These are phyloP conservation scores for Laburnicola sp. DNA, from an alignment of 2,329 filamentous ascomycete species.

Conservation along the genomic window DNA sequence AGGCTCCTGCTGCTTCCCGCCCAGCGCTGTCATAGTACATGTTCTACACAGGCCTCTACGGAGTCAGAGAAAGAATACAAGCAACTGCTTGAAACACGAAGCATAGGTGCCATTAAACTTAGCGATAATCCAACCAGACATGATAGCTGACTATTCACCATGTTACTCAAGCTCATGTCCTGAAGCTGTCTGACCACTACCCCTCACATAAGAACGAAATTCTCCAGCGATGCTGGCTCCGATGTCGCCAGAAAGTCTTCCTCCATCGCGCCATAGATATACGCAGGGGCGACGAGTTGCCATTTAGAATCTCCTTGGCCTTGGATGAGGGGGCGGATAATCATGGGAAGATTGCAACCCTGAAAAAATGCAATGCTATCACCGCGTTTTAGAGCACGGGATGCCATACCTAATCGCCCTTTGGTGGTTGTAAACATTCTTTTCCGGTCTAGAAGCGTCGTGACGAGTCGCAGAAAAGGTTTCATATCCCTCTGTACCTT, in stretches of 20 bases:
- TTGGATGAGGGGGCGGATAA: not conserved
- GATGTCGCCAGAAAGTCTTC: not conserved
- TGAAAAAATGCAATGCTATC: slow-evolving; percentile 3
- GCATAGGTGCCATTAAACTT: too few relatives aligned
- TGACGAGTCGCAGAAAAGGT: not conserved
- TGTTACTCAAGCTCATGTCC: too few relatives aligned
- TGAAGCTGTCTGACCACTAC: too few relatives aligned
- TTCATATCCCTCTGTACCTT: not conserved
- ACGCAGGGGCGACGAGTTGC: slow-evolving; percentile 5
- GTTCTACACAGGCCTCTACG: too few relatives aligned
- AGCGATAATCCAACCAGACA: too few relatives aligned
- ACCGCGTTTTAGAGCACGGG: not conserved
- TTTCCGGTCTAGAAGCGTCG: slow-evolving; percentile 2
- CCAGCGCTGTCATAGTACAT: too few relatives aligned
- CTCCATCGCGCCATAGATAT: slow-evolving; percentile 2
- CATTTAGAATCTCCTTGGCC: not conserved
- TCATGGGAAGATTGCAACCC: slow-evolving; percentile 2
- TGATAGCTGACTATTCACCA: too few relatives aligned
- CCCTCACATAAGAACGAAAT: not conserved
- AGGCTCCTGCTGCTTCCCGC: too few relatives aligned
- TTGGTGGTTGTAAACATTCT: not conserved
- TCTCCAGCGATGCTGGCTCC: too few relatives aligned
- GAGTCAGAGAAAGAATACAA: too few relatives aligned
- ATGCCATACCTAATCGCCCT: slow-evolving; percentile 1
- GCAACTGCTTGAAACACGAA: too few relatives aligned